Percentiles rank a stretch among this genome's conserved stretches.
phyloP scores from a whole-genome alignment of 1,139 yeast species.

The Trichomonascaceae sp. region DNA sequence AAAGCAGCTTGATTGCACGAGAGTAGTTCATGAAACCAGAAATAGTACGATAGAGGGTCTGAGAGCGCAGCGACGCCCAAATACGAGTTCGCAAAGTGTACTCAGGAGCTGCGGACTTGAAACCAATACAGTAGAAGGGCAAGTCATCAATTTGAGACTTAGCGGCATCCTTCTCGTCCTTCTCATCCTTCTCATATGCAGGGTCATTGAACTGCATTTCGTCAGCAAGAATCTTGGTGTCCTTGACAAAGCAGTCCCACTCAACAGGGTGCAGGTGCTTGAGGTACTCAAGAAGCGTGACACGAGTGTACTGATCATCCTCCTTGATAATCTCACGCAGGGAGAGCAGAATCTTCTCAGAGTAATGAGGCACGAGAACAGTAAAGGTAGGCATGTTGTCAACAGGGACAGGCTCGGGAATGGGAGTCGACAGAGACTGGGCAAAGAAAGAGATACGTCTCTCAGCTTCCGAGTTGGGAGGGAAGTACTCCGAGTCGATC shows the following conservation, averaged over 20 bases:
- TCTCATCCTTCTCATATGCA: conserved; percentile 32
- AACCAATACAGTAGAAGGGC: conserved; percentile 98
- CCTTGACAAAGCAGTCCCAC: conserved; percentile 99
- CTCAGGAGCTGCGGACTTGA: conserved; percentile 99
- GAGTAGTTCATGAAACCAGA: conserved; percentile 99
- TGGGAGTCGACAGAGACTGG: conserved; percentile 95
- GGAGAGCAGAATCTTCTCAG: conserved; percentile 90
- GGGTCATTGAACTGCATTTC: conserved; percentile 33
- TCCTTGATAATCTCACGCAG: conserved; percentile 96
- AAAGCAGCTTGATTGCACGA: conserved; percentile 90
- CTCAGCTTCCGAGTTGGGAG: conserved; percentile 93
- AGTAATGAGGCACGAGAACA: conserved; percentile 93
- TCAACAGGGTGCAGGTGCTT: conserved; percentile 97
- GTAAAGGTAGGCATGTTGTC: conserved; percentile 99
- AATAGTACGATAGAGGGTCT: conserved; percentile 94
- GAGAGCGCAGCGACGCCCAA: conserved; percentile 98
- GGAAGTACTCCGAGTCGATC: conserved; percentile 91
- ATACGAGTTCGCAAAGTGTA: conserved; percentile 96
- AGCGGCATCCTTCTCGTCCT: conserved; percentile 46
- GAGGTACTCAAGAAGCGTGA: conserved; percentile 87
- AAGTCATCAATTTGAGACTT: conserved; percentile 90
- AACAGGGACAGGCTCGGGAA: conserved; percentile 95
- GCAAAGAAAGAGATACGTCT: conserved; percentile 99
- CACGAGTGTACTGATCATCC: conserved; percentile 97
- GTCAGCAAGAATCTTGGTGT: conserved; percentile 95